phyloP scores from a whole-genome alignment of 495 filamentous ascomycete genomes.

The Echria macrotheca region DNA sequence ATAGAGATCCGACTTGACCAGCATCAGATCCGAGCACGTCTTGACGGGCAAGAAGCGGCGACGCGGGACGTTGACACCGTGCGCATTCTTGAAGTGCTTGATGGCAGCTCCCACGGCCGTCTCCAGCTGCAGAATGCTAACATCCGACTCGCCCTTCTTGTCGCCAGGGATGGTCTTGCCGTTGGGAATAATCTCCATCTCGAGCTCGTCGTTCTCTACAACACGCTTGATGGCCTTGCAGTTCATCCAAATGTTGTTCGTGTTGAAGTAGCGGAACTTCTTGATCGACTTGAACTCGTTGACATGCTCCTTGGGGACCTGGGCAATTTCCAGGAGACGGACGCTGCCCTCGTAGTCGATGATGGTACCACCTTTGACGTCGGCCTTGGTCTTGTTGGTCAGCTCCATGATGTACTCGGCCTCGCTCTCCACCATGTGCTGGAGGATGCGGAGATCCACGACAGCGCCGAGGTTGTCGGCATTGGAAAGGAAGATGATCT shows the following conservation, averaged over 20 bases:
- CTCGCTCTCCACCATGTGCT: slow-evolving; percentile 96
- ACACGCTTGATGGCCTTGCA: slow-evolving; percentile 96
- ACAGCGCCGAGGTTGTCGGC: slow-evolving; percentile 98
- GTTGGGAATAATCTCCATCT: slow-evolving; percentile 99
- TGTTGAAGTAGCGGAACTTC: slow-evolving; percentile 99
- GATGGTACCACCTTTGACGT: slow-evolving; percentile 99
- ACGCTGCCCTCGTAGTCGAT: slow-evolving; percentile 98
- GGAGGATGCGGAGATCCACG: slow-evolving; percentile 92
- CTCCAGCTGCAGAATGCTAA: slow-evolving; percentile 96
- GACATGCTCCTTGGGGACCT: slow-evolving; percentile 99
- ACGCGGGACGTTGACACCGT: slow-evolving; percentile 98
- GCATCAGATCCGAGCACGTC: slow-evolving; percentile 98
- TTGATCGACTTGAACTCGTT: slow-evolving; percentile 99
- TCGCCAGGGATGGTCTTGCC: slow-evolving; percentile 96
- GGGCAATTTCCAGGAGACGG: slow-evolving; percentile 94
- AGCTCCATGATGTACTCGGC: slow-evolving; percentile 99
- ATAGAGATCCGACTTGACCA: slow-evolving; percentile 99
- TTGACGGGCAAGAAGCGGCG: slow-evolving; percentile 98
- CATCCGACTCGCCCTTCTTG: slow-evolving; percentile 98
- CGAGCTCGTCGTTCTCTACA: slow-evolving; percentile 95
- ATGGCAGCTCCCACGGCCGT: slow-evolving; percentile 98
- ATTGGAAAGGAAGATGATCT: slow-evolving; percentile 98
- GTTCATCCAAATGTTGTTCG: slow-evolving; percentile 99
- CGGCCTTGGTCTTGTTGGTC: slow-evolving; percentile 99
- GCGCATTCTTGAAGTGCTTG: slow-evolving; percentile 96